Evolutionary conservation across 768 basidiomycete genomes (phyloP).

Genomic region (Leccinum ochraceum): DNA sequence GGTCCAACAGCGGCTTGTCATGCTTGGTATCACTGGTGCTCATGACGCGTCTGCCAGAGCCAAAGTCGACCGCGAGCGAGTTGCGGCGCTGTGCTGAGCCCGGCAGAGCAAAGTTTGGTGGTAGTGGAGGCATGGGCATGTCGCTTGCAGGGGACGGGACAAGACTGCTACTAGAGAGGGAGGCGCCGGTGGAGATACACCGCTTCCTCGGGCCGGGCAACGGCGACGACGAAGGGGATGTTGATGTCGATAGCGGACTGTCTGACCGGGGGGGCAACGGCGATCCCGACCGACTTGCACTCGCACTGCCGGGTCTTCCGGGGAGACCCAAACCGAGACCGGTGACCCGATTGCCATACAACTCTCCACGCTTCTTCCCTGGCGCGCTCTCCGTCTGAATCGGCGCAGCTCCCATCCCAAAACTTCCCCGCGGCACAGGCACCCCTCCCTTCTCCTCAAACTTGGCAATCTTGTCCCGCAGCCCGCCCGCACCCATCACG

Average conservation of each 20-base stretch:
- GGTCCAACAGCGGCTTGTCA: neutral
- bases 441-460: conserved; percentile 79
- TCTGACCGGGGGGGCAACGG: conserved; percentile 13
- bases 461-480: conserved; percentile 74
- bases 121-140: conserved; percentile 25
- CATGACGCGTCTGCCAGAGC: conserved; percentile 22
- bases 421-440: conserved; percentile 74
- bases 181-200: conserved; percentile 30
- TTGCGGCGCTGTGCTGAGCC: conserved; percentile 25
- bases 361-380: conserved; percentile 57
- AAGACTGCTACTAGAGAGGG: conserved; percentile 16
- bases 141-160: conserved; percentile 7
- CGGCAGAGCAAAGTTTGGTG: conserved; percentile 18
- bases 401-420: conserved; percentile 66
- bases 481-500: conserved; percentile 29
- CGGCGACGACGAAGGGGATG: neutral
- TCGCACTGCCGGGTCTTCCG: neutral
- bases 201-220: conserved; percentile 27
- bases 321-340: conserved; percentile 19
- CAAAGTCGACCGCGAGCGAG: conserved; percentile 30
- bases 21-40: conserved; percentile 15
- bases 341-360: conserved; percentile 73
- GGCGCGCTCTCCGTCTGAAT: conserved; percentile 49
- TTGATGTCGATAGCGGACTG: conserved; percentile 14
- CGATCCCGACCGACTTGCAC: conserved; percentile 16